Conservation (phyloP, 768 basidiomycete species). For the Dacryopinax spathularia region DNA sequence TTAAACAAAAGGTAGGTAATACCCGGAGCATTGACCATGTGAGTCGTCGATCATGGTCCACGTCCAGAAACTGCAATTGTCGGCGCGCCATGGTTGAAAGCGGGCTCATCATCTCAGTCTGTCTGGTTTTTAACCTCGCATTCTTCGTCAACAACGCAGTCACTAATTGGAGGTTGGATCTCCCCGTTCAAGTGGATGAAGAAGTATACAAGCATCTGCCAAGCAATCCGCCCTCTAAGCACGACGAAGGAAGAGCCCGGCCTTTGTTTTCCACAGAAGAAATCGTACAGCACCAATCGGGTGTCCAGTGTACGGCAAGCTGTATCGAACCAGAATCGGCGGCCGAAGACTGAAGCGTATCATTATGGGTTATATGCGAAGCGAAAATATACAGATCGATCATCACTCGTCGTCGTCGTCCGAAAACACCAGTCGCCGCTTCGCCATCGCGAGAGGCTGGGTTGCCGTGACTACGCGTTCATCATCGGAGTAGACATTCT, state of each 20-base stretch:
- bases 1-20: too few relatives aligned
- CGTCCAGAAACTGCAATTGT: too few relatives aligned
- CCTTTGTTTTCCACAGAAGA: too few relatives aligned
- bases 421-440: conserved; percentile 7
- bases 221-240: background rate
- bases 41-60: too few relatives aligned
- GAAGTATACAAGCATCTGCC: too few relatives aligned
- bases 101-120: background rate
- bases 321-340: background rate
- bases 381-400: background rate
- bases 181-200: too few relatives aligned
- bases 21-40: too few relatives aligned
- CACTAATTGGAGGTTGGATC: background rate
- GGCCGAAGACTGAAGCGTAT: background rate
- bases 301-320: background rate
- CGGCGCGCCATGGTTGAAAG: background rate
- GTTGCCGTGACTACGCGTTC: background rate
- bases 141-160: background rate
- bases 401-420: conserved; percentile 11
- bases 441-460: background rate
- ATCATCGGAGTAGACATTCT: background rate
- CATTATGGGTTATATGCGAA: background rate
- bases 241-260: too few relatives aligned
- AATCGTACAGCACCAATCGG: background rate
- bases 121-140: background rate